phyloP scores from a whole-genome alignment of 306 rosid species.

The Lagenaria siceraria region DNA sequence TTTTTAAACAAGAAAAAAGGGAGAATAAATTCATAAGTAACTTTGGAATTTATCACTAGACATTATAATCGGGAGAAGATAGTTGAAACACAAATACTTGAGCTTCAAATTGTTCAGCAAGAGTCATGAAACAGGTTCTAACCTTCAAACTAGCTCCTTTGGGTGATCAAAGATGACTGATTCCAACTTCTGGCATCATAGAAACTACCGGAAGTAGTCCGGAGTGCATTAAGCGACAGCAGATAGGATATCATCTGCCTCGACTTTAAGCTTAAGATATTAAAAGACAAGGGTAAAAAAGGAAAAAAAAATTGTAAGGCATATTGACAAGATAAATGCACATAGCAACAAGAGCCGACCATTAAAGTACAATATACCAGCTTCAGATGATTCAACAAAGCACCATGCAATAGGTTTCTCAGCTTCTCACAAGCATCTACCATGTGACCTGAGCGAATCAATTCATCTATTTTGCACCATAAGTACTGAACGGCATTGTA shows the following conservation, averaged over 20 bases:
- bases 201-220: not conserved
- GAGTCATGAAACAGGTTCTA: not conserved
- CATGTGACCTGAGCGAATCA: constrained; percentile 56
- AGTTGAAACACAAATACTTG: not conserved
- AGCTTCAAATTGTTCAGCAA: not conserved
- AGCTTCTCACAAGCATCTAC: constrained; percentile 71
- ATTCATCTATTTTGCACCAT: constrained; percentile 62
- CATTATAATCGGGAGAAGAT: not conserved
- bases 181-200: not conserved
- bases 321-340: not conserved
- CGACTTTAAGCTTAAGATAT: constrained; percentile 6
- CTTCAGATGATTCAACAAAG: constrained; percentile 55
- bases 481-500: constrained; percentile 68
- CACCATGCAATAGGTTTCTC: constrained; percentile 42
- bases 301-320: not conserved
- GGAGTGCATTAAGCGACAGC: not conserved
- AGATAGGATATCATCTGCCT: constrained; percentile 1
- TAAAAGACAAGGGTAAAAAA: too few species aligned
- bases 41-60: too few species aligned
- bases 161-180: not conserved
- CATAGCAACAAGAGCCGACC: not conserved
- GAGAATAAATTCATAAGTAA: not conserved
- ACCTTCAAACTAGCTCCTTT: not conserved
- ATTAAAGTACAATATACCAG: constrained; percentile 30
- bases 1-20: not conserved